Percentiles rank a stretch among this genome's conserved stretches.
Evolutionary conservation across 2,329 filamentous ascomycete genomes (phyloP).

Genomic region (Neofusicoccum laricinum): DNA sequence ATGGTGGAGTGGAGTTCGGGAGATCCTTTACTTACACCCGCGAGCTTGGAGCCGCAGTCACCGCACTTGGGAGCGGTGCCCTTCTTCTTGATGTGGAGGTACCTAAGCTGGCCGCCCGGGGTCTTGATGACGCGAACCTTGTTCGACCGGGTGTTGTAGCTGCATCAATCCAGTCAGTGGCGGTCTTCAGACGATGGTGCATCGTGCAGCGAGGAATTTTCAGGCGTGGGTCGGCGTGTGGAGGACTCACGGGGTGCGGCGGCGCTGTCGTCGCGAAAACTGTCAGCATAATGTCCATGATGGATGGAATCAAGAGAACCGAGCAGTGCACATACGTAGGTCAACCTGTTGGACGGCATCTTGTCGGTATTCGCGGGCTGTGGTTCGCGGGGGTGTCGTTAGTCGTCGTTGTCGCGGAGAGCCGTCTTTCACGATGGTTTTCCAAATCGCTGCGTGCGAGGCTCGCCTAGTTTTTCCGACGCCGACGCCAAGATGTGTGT

Average conservation of each 20-base stretch:
- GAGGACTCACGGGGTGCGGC: slow-evolving; percentile 49
- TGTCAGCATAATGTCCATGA: not conserved
- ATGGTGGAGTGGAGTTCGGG: not conserved
- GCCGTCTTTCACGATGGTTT: not conserved
- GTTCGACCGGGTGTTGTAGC: slow-evolving; percentile 99
- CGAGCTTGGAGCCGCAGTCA: slow-evolving; percentile 93
- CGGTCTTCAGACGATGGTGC: not conserved
- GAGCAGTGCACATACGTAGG: slow-evolving; percentile 48
- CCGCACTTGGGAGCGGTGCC: slow-evolving; percentile 93
- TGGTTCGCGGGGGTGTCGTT: slow-evolving; percentile 15
- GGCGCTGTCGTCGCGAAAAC: slow-evolving; percentile 43
- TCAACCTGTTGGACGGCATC: slow-evolving; percentile 55
- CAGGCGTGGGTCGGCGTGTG: not conserved
- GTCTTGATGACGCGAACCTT: slow-evolving; percentile 90
- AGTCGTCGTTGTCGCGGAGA: slow-evolving; percentile 13
- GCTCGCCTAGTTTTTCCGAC: slow-evolving; percentile 9
- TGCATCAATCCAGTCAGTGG: slow-evolving; percentile 37
- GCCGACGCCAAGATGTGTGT: not conserved
- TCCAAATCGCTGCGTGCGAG: slow-evolving; percentile 2
- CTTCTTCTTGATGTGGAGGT: slow-evolving; percentile 99
- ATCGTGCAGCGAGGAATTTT: not conserved
- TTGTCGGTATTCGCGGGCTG: slow-evolving; percentile 31
- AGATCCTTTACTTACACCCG: slow-evolving; percentile 79
- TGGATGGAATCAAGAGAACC: not conserved
- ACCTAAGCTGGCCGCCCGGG: slow-evolving; percentile 89